Evolutionary conservation across 2,329 filamentous ascomycete genomes (phyloP), one percentile per base, ranked within the genome.

Genomic region (Beauveria varroae): DNA sequence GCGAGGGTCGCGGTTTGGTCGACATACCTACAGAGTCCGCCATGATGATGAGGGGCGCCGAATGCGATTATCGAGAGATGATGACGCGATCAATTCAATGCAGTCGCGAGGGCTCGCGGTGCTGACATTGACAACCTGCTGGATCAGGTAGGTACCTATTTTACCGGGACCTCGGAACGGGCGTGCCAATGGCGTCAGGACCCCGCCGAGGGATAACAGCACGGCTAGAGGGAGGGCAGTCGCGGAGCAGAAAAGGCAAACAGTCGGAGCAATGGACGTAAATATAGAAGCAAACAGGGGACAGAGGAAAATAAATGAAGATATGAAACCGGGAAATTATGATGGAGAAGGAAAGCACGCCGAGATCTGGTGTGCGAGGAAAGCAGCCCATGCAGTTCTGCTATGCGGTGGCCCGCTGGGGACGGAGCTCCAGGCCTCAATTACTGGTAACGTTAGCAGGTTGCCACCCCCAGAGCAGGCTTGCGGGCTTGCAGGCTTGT

Each of bases 1-100:
- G 26, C 46, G 46, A 49, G 26, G 20, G 2, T 24, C 9, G 7
- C 10, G 12, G 8, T 2, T 16, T 26, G 3, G 26, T n/a, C 43
- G 44, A 67, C 69, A 55, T 68, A 71, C 69, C 71, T 55, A 73
- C 73, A 44, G 74, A 76, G 69, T 76, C 74, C 62, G 73, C 72
- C 74, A 76, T 75, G 49, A 41, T 67, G 63, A 61, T 54, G 61
- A 43, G 5, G 44, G n/a, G 20, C 16, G 14, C 12, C 28, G 41
- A 49, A 54, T 41, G 40, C 46, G 41, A 60, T 40, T 30, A 20
- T 55, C 10, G 43, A 20, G 16, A 37, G 51, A 55, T 61, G 58
- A 41, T 60, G 56, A 28, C 58, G 49, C 61, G 54, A 37, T 52
- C 46, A 51, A 56, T 51, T 51, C 37, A 44, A 26, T 12, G 37